Evolutionary conservation across 2,329 filamentous ascomycete genomes (phyloP), one percentile per base, ranked within the genome.

Genomic region (Amauroascus verrucosus): DNA sequence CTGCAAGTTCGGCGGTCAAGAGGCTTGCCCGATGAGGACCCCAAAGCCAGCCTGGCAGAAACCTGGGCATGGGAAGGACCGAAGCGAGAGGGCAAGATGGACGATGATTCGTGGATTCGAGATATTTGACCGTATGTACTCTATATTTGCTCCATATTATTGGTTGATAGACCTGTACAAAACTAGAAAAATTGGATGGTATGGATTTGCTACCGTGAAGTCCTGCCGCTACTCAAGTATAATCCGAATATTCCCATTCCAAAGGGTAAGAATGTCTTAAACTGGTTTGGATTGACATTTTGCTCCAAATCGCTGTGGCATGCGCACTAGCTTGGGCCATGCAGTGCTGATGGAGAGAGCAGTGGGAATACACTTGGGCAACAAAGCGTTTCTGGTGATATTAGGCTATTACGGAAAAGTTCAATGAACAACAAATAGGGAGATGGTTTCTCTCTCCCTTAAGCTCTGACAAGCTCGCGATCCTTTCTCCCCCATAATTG

Each of bases 11-110:
- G 91, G 57, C 76, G 80, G 58, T 77, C 77, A 43, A 72, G 85
- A 54, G 90, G 89, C 0, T 81, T 85, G 57, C 79, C 85, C 0
- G 88, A 95, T 56, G 85, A 94, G 60, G 87, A 95, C 61, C 83
- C 86, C 0, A 83, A 85, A 60, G 78, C 83, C 46, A 85, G 82
- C 7, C 70, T 90, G 26, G 88, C 86, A 0, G 86, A 91, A 68
- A 95, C 89, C 1, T 97, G 88, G 84, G 74, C 78, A 33, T 69
- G 71, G 58, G 81, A 81, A 62, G 79, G 79, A 0, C 67, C 66
- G 0, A 73, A 73, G 56, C 65, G 68, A 32, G 77, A 79, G 59
- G 81, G 81, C 2, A 74, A 72, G 58, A 82, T 80, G 73, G 71
- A 77, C 46, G 81, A 84, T 64, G 79, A 77, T 24, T 82, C 78